These are phyloP conservation scores for Elsinoe batatas DNA, from an alignment of 2,329 filamentous ascomycete genomes.

Conservation along the genomic window DNA sequence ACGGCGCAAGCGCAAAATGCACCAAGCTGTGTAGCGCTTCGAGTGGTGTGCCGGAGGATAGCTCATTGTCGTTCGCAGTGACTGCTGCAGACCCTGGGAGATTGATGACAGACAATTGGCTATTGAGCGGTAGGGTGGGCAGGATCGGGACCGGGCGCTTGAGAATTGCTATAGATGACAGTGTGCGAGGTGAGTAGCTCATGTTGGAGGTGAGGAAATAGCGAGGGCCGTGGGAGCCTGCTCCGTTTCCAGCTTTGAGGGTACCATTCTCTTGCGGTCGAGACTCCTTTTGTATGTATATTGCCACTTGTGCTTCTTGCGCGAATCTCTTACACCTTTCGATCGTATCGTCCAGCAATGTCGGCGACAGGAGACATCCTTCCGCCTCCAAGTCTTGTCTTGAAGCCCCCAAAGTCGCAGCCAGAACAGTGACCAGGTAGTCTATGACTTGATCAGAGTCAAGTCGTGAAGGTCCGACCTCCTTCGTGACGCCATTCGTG, in stretches of 20 bases:
- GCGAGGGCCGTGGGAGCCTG: constrained; percentile 42
- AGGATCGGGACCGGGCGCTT: constrained; percentile 87
- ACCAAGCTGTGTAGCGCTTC: constrained; percentile 88
- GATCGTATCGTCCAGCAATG: constrained; percentile 65
- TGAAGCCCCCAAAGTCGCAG: constrained; percentile 40
- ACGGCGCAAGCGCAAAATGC: constrained; percentile 83
- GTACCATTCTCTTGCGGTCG: constrained; percentile 44
- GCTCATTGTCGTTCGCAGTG: constrained; percentile 51
- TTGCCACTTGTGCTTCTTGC: constrained; percentile 71
- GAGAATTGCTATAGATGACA: constrained; percentile 76
- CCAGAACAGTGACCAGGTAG: constrained; percentile 39
- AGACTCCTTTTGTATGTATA: constrained; percentile 82
- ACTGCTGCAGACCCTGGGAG: constrained; percentile 50
- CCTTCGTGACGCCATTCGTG: constrained; percentile 23
- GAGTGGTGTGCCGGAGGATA: constrained; percentile 68
- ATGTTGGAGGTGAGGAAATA: constrained; percentile 80
- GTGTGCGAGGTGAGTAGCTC: constrained; percentile 66
- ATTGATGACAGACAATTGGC: constrained; percentile 88
- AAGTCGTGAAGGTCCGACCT: constrained; percentile 25
- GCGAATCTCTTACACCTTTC: constrained; percentile 84
- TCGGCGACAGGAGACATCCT: constrained; percentile 71
- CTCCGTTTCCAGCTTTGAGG: constrained; percentile 21
- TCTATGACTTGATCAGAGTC: constrained; percentile 40
- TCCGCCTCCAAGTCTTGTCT: constrained; percentile 68
- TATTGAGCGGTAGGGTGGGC: constrained; percentile 66